These are phyloP conservation scores for Endocalyx cinctus DNA, from an alignment of 2,329 filamentous ascomycete species.

Conservation along the genomic window DNA sequence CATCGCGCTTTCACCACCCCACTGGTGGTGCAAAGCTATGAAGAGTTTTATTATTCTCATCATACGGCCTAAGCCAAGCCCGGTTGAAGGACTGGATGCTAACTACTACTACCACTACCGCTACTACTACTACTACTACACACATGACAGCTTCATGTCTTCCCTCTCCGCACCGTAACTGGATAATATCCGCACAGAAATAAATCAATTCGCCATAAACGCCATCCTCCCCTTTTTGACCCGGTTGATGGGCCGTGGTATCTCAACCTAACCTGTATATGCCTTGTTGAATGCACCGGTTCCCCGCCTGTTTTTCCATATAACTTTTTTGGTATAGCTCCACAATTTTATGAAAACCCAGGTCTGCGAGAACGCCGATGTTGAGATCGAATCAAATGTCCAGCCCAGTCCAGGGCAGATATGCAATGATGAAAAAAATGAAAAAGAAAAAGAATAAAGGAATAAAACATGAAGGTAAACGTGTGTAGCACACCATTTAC, in stretches of 20 bases:
- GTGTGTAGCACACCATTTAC: too few relatives aligned
- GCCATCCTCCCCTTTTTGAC: constrained; percentile 26
- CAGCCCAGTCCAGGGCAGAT: constrained; percentile 17
- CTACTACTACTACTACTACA: constrained; percentile 25
- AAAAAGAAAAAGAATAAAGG: constrained; percentile 16
- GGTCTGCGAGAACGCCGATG: constrained; percentile 47
- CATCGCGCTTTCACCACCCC: too few relatives aligned
- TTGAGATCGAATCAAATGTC: constrained; percentile 48
- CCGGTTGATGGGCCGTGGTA: constrained; percentile 33
- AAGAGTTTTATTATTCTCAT: constrained; percentile 15
- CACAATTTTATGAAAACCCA: constrained; percentile 23
- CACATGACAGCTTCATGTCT: constrained; percentile 16
- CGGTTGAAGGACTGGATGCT: constrained; percentile 27
- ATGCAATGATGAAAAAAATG: constrained; percentile 30
- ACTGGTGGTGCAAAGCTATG: too few relatives aligned
- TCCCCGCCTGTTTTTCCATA: constrained; percentile 25
- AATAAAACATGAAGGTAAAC: constrained; percentile 26
- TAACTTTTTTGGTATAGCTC: constrained; percentile 29
- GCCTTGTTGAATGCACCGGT: constrained; percentile 32
- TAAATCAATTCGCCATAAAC: constrained; percentile 27
- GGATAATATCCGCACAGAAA: constrained; percentile 5
- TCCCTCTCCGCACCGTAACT: constrained; percentile 18
- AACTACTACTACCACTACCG: too few relatives aligned
- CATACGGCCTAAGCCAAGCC: constrained; percentile 15
- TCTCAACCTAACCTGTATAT: constrained; percentile 27